A percentile compares a stretch with the other conserved stretches of the same genome.
phyloP scores from a whole-genome alignment of 2,329 filamentous ascomycete genomes.

The Ophiostoma himal-ulmi region DNA sequence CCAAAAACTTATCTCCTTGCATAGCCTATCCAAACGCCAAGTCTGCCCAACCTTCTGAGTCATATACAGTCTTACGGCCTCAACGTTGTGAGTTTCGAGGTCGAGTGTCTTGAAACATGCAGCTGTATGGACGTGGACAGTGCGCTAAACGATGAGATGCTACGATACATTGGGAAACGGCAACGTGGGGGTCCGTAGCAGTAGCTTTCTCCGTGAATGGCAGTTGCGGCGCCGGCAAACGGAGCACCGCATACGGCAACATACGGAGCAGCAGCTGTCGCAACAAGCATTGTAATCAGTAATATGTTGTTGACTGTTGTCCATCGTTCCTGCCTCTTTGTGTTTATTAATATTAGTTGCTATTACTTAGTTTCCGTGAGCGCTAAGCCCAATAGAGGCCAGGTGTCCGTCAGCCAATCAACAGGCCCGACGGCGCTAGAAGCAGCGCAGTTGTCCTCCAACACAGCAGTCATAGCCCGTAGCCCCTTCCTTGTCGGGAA shows the following conservation, averaged over 20 bases:
- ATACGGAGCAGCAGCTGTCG: neutral
- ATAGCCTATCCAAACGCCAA: neutral
- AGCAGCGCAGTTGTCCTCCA: neutral
- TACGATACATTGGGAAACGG: neutral
- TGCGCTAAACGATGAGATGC: neutral
- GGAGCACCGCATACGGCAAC: neutral
- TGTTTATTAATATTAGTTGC: neutral
- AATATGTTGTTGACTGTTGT: neutral
- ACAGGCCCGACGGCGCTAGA: slow-evolving; percentile 8
- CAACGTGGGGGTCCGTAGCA: neutral
- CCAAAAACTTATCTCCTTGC: too few species aligned
- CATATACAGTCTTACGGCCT: neutral
- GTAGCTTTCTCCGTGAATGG: neutral
- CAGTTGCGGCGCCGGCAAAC: neutral
- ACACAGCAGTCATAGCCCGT: neutral
- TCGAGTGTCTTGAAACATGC: neutral
- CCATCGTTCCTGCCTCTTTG: slow-evolving; percentile 5
- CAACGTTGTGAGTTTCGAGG: neutral
- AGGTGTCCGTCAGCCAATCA: slow-evolving; percentile 21
- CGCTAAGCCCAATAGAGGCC: slow-evolving; percentile 22
- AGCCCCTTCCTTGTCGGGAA: slow-evolving; percentile 8
- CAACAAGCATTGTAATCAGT: neutral
- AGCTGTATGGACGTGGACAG: neutral
- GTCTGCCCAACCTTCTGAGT: neutral
- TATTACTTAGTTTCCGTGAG: slow-evolving; percentile 4